These are phyloP conservation scores for Cercospora berteroae DNA, from an alignment of 2,329 filamentous ascomycete species.

Conservation along the genomic window DNA sequence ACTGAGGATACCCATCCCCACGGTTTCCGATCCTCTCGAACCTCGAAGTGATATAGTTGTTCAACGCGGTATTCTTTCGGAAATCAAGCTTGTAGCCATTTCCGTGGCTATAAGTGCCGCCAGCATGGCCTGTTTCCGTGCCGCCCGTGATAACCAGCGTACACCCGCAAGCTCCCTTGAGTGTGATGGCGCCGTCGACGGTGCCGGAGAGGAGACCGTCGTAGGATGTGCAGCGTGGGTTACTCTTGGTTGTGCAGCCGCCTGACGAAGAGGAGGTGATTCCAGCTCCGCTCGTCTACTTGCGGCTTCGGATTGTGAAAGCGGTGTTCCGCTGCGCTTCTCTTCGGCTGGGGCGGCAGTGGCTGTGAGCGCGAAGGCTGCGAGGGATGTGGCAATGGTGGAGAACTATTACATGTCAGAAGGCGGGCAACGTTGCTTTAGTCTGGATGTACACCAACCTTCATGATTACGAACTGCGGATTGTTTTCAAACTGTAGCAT, in stretches of 20 bases:
- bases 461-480: neutral
- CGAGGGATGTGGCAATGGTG: neutral
- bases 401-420: neutral
- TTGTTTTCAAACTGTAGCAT: neutral
- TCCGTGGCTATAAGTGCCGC: constrained; percentile 11
- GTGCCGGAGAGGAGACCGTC: constrained; percentile 13
- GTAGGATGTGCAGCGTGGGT: constrained; percentile 12
- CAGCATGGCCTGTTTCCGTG: constrained; percentile 12
- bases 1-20: constrained; percentile 14
- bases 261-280: constrained; percentile 11
- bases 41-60: constrained; percentile 7
- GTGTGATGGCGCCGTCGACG: constrained; percentile 14
- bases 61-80: constrained; percentile 11
- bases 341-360: neutral
- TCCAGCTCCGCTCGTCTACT: neutral
- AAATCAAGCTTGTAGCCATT: constrained; percentile 19
- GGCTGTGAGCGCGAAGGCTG: constrained; percentile 1
- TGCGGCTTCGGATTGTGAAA: constrained; percentile 10
- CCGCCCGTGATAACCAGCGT: constrained; percentile 10
- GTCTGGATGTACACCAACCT: neutral
- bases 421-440: neutral
- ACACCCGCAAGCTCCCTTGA: constrained; percentile 10
- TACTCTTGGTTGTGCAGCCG: constrained; percentile 13
- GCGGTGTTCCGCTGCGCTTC: constrained; percentile 8
- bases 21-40: constrained; percentile 12